phyloP scores from a whole-genome alignment of 169 alveolate genomes.

The Cryptosporidium sp. region DNA sequence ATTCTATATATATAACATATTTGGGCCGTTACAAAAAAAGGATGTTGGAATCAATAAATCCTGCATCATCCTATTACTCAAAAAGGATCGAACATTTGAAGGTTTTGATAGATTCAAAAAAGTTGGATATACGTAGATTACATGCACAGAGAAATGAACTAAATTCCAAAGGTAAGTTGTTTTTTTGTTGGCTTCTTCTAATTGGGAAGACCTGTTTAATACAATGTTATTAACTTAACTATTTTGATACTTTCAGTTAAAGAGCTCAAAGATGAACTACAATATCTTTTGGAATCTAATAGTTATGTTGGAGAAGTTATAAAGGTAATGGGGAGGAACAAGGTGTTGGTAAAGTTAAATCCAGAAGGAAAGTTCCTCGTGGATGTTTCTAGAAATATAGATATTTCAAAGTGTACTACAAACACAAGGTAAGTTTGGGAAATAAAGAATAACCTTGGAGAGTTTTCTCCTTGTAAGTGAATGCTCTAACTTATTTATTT shows the following conservation, averaged over 20 bases:
- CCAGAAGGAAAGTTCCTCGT: slow-evolving; percentile 99
- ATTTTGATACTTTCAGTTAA: slow-evolving; percentile 81
- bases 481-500: not conserved
- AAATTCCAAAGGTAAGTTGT: slow-evolving; percentile 88
- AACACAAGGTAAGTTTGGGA: slow-evolving; percentile 86
- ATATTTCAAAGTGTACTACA: slow-evolving; percentile 92
- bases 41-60: slow-evolving; percentile 11
- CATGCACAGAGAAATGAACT: slow-evolving; percentile 98
- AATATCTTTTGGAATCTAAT: slow-evolving; percentile 94
- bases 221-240: not conserved
- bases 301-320: slow-evolving; percentile 98
- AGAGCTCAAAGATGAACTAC: slow-evolving; percentile 95
- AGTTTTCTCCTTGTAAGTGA: not conserved
- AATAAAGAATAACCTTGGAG: no score
- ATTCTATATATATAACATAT: not conserved
- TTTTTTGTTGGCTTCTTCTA: not conserved
- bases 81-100: slow-evolving; percentile 44
- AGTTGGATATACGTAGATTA: slow-evolving; percentile 87
- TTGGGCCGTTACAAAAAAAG: no score
- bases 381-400: slow-evolving; percentile 90
- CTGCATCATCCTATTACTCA: slow-evolving; percentile 25
- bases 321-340: slow-evolving; percentile 97
- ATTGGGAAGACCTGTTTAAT: not conserved
- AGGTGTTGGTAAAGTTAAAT: slow-evolving; percentile 95
- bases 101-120: slow-evolving; percentile 52